Evolutionary conservation across 2,329 filamentous ascomycete species (phyloP), one percentile per base, ranked within the genome.

Genomic region (Xylariaceae sp.): DNA sequence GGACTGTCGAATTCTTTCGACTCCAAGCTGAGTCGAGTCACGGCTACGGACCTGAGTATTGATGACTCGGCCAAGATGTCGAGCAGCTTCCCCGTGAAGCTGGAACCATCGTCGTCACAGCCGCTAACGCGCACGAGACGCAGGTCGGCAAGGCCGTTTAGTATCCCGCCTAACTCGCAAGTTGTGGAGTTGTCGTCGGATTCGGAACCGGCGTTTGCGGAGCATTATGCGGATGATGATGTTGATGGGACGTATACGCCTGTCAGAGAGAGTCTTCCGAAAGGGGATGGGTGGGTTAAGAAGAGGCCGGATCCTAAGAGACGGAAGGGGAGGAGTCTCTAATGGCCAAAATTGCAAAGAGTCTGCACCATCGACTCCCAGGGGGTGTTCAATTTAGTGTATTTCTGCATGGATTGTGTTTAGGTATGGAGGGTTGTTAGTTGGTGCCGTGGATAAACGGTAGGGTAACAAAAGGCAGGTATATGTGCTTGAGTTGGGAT

Each of bases 21-120:
- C 55, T 39, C 65, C 2, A 77, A 76, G 10, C 79, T 79, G 54
- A 73, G 80, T 44, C 76, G 76, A 56, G 74, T 6, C 72, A 9
- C 9, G 17, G 7, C 15, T 49, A 80, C 80, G 74, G 60, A 60
- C 4, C 59, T 67, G 3, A 53, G 44, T 35, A 51, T 15, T 52
- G 52, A 10, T 50, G 49, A 10, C 50, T 18, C 44, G 51, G 50
- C 53, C 34, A 53, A 3, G 44, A 44, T 17, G 4, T 13, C 18
- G 51, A 34, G 15, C 13, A 55, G 51, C 17, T 11, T 62, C 50
- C 2, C 56, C 11, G 53, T 62, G 15, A 62, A 64, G 17, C 39
- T 8, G 8, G 62, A 64, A 50, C 7, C 13, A 11, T 48, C 37
- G 7, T 15, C 62, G 7, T 15, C 62, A 52, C 53, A 60, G 45